phyloP scores from a whole-genome alignment of 225 moss, liverwort and hornwort species.

The Thuidium tamariscinum region DNA sequence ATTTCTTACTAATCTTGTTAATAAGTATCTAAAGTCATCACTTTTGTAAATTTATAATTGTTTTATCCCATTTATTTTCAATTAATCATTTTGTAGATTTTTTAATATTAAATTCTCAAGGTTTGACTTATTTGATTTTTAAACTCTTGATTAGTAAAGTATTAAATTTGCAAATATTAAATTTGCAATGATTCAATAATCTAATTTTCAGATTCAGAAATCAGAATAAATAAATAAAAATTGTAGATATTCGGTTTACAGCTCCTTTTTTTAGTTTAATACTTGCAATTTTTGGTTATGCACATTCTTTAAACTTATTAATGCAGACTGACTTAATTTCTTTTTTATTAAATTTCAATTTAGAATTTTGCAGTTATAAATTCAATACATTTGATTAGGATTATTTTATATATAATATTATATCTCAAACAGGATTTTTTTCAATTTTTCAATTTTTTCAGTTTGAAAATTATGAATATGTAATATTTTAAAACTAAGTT shows the following conservation, averaged over 20 bases:
- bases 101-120: too few relatives aligned
- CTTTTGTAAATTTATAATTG: too few relatives aligned
- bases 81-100: too few relatives aligned
- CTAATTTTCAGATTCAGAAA: neutral
- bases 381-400: neutral
- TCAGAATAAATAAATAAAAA: accelerated
- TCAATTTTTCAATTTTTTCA: accelerated
- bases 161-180: too few relatives aligned
- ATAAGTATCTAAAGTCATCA: too few relatives aligned
- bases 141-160: accelerated
- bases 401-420: too few relatives aligned
- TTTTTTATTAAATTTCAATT: neutral
- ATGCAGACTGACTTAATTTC: too few relatives aligned
- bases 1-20: too few relatives aligned
- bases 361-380: neutral
- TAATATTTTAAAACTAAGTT: neutral
- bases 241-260: neutral
- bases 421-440: too few relatives aligned
- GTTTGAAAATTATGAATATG: neutral
- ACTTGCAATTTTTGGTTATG: neutral
- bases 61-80: too few relatives aligned
- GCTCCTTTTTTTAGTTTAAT: neutral
- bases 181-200: neutral
- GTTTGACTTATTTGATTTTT: too few relatives aligned
- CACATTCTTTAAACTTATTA: too few relatives aligned